Evolutionary conservation across 2,329 filamentous ascomycete species (phyloP), one percentile per base, ranked within the genome.

Genomic region (Curvularia eragrostidis): DNA sequence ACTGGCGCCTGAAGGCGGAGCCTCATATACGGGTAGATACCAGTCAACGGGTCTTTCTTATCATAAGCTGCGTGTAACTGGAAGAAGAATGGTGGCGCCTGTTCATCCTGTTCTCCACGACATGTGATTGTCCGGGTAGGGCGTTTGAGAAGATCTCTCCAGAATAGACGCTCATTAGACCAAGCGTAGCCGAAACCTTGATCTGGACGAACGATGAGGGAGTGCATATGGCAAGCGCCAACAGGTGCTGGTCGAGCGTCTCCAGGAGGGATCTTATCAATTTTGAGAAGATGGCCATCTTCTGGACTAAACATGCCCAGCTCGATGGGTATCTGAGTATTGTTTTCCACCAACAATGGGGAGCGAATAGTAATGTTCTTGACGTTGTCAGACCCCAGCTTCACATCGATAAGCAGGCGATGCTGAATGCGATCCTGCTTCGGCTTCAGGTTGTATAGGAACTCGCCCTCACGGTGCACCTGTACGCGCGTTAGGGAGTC

Each of bases 301-400:
- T 91, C 87, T 0, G 88, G 87, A 74, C 94, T 95, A 72, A 91
- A 97, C 15, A 99, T 88, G 15, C 95, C 96, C 21, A 99, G 78
- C 76, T 99, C 95, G 13, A 99, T 88, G 0, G 95, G 94, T 42
- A 99, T 97, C 73, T 99, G 92, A 0, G 95, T 99, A 62, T 95
- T 91, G 77, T 99, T 99, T 74, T 99, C 95, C 7, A 99, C 88
- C 0, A 97, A 80, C 1, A 99, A 81, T 0, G 95, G 95, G 18
- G 94, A 98, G 24, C 95, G 87, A 70, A 99, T 88, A 1, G 93
- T 99, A 71, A 99, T 96, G 74, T 96, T 96, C 80, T 99, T 99
- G 79, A 99, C 91, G 70, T 98, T 98, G 80, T 99, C 94, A 0
- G 87, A 81, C n/a, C 93, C 95, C 23, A 99, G 84, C 52, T 87